Base-by-base conservation (phyloP, 2,329 filamentous ascomycete genomes). In the Berkeleyomyces rouxiae region DNA sequence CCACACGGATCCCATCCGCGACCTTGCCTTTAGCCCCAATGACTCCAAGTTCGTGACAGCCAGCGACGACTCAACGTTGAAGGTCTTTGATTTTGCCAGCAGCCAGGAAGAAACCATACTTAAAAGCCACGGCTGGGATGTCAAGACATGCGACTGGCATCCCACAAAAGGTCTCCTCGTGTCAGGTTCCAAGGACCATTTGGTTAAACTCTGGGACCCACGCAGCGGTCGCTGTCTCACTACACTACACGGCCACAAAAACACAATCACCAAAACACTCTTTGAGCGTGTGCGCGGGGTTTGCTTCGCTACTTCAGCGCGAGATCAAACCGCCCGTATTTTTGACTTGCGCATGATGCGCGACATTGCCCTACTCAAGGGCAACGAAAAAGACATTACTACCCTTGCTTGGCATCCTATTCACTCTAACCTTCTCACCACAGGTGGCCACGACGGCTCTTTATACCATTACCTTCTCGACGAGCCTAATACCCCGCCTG, bases 311-410 rank as follows among this genome's bases (percentile, higher is more conserved):
- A 96, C 93, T 0, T 95, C 90, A 40, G 93, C 91, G 51, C 83
- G 93, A 71, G 93, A 99, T 70, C 89, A 95, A 72, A 95, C 89
- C 0, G 90, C 91, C 7, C 84, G 93, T 65, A 84, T 99, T 55
- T 97, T 97, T 70, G 93, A 99, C 72, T 79, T 99, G 63, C 84
- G 93, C 58, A 96, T 96, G 87, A 97, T 99, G 93, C 87, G 93
- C 66, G 93, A 99, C 72, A 91, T 97, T 63, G 89, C 90, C 68
- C 82, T 97, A 57, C 81, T 99, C 31, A 88, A 92, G 68, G 93
- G 93, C 6, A 91, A 97, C 71, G 91, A 97, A 68, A 97, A 96
- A 74, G 93, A 96, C 67, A 89, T 99, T 65, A 92, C 90, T 10
- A 95, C 90, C 0, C 75, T 99, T 59, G 80, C 88, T 3, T 99